phyloP scores from a whole-genome alignment of 2,329 filamentous ascomycete genomes.

The Setomelanomma holmii region DNA sequence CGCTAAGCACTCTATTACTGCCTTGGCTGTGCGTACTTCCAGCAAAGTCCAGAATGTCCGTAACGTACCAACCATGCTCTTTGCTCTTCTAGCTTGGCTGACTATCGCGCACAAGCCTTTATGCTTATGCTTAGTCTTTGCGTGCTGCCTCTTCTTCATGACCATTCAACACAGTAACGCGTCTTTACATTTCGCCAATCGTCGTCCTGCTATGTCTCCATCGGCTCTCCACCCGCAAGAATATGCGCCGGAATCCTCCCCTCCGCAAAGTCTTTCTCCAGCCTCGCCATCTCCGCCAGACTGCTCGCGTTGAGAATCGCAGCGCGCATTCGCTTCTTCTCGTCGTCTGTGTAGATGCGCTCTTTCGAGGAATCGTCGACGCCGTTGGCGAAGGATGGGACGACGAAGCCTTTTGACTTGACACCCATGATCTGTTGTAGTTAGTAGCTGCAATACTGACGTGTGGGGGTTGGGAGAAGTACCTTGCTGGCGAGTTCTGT shows the following conservation, averaged over 20 bases:
- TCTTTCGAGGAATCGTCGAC: constrained; percentile 56
- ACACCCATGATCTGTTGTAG: constrained; percentile 73
- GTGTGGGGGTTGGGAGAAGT: background rate
- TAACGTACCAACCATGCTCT: background rate
- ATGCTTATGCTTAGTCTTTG: background rate
- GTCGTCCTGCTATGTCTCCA: constrained; percentile 34
- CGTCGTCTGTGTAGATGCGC: constrained; percentile 81
- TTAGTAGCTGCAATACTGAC: constrained; percentile 38
- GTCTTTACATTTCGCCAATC: too few relatives aligned
- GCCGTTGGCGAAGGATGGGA: constrained; percentile 52
- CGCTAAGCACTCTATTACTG: background rate
- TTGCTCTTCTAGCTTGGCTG: background rate
- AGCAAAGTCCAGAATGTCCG: background rate
- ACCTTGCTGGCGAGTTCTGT: constrained; percentile 71
- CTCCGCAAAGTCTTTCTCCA: constrained; percentile 93
- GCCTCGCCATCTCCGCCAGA: constrained; percentile 83
- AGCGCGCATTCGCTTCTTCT: constrained; percentile 84
- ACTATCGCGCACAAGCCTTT: background rate
- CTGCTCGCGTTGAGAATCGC: constrained; percentile 89
- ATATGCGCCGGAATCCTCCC: constrained; percentile 72
- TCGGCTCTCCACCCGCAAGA: constrained; percentile 34
- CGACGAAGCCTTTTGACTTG: constrained; percentile 79
- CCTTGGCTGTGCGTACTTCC: background rate
- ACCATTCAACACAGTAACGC: background rate
- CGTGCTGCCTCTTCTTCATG: background rate